Evolutionary conservation across 148 eudicot genomes (phyloP).

Genomic region (Vaccinium vitisidaea): DNA sequence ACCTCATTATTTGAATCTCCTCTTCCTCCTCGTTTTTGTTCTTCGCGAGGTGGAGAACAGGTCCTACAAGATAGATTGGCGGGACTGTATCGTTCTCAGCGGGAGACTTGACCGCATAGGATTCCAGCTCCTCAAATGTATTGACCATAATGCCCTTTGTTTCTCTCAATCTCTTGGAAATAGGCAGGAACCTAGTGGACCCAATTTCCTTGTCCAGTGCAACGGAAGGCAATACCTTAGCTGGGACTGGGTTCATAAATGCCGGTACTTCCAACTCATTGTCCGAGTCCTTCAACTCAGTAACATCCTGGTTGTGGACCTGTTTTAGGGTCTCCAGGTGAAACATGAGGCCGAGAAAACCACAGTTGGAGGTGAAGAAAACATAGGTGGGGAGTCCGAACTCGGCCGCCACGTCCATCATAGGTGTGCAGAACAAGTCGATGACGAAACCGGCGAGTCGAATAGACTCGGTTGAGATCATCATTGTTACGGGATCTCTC

Average conservation of each 20-base stretch:
- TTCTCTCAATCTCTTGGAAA: slow-evolving; percentile 13
- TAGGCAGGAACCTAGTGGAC: neutral
- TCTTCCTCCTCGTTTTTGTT: neutral
- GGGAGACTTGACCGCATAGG: slow-evolving; percentile 11
- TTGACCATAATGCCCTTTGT: slow-evolving; percentile 39
- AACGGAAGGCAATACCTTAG: slow-evolving; percentile 10
- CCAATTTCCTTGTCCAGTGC: slow-evolving; percentile 6
- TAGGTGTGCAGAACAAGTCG: slow-evolving; percentile 35
- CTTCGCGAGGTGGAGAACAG: neutral
- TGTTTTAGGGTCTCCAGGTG: slow-evolving; percentile 18
- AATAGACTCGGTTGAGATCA: neutral
- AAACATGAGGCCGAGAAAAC: slow-evolving; percentile 13
- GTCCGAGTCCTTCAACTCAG: slow-evolving; percentile 3
- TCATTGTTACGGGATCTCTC: neutral
- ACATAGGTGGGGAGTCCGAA: slow-evolving; percentile 26
- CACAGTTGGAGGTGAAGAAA: slow-evolving; percentile 22
- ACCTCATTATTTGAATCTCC: neutral
- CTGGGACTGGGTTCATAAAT: slow-evolving; percentile 16
- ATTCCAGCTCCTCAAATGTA: slow-evolving; percentile 32
- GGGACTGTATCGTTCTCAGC: slow-evolving; percentile 14
- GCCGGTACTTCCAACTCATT: neutral
- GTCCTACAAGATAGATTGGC: neutral
- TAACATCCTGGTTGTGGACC: neutral
- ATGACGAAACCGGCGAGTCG: slow-evolving; percentile 23
- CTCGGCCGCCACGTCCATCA: slow-evolving; percentile 27